phyloP scores from a whole-genome alignment of 2,329 filamentous ascomycete genomes.

The Cordyceps cicadae region DNA sequence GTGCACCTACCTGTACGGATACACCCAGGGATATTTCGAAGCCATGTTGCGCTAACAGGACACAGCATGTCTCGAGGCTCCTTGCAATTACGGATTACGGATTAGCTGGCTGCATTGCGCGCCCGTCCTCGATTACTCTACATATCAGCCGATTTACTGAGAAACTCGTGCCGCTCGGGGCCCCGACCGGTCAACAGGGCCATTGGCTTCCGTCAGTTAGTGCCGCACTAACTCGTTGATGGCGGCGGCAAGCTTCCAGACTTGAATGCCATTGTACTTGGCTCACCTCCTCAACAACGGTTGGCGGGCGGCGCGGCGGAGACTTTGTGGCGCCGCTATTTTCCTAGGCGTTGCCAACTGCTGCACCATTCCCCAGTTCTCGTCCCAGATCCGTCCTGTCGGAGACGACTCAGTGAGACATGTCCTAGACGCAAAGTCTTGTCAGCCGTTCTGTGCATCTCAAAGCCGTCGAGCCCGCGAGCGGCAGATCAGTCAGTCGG shows the following conservation, averaged over 20 bases:
- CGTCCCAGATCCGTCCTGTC: slow-evolving; percentile 25
- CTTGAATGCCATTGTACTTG: background rate
- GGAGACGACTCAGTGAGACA: slow-evolving; percentile 29
- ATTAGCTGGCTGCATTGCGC: background rate
- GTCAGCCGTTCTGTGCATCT: background rate
- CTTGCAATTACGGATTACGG: slow-evolving; percentile 3
- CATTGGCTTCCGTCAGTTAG: background rate
- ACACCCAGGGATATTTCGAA: background rate
- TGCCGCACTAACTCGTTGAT: background rate
- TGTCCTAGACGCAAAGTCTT: slow-evolving; percentile 26
- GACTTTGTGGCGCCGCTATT: slow-evolving; percentile 4
- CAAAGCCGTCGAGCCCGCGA: background rate
- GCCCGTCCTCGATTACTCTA: background rate
- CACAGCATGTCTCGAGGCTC: background rate
- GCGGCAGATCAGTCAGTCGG: background rate
- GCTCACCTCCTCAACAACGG: background rate
- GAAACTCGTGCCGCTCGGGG: background rate
- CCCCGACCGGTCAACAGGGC: background rate
- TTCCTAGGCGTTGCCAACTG: background rate
- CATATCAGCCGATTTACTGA: background rate
- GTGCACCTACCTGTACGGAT: too few relatives aligned
- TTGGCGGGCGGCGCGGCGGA: background rate
- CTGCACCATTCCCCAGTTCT: background rate
- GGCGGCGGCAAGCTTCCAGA: background rate
- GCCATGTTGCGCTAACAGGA: background rate